Percentiles rank a stretch among this genome's conserved stretches.
Conservation (phyloP, 2,329 filamentous ascomycete species). For the Xylariaceae sp. region DNA sequence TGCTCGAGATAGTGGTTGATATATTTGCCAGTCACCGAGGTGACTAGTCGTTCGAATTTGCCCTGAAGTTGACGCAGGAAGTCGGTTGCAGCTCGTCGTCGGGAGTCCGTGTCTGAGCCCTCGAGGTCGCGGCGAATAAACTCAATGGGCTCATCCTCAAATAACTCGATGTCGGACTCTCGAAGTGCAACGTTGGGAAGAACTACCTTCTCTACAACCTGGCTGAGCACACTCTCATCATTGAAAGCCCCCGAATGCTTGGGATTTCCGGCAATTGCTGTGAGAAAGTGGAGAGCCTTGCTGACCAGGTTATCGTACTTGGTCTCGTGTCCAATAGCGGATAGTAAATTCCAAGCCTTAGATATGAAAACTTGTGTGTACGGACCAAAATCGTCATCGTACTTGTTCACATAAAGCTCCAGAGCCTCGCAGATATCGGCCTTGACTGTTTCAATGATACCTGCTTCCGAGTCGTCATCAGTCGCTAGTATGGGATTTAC, state of each 20-base stretch:
- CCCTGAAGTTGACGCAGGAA: constrained; percentile 90
- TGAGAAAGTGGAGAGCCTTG: constrained; percentile 93
- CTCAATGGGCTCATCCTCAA: constrained; percentile 98
- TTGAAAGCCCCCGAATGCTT: constrained; percentile 88
- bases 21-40: constrained; percentile 84
- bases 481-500: constrained; percentile 83
- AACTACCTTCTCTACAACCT: constrained; percentile 95
- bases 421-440: constrained; percentile 92
- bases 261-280: constrained; percentile 79
- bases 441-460: constrained; percentile 84
- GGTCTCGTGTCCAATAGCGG: constrained; percentile 82
- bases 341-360: constrained; percentile 90
- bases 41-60: constrained; percentile 86
- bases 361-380: constrained; percentile 85
- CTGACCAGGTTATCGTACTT: constrained; percentile 96
- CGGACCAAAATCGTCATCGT: constrained; percentile 87
- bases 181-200: constrained; percentile 90
- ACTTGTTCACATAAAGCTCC: constrained; percentile 92
- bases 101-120: constrained; percentile 93
- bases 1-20: constrained; percentile 86
- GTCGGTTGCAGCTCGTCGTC: constrained; percentile 90
- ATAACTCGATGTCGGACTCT: constrained; percentile 93
- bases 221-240: constrained; percentile 75
- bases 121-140: constrained; percentile 95
- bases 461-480: constrained; percentile 88